These are phyloP conservation scores for Coemansia aciculifera DNA, from an alignment of 192 early-diverging fungal genomes.

Conservation along the genomic window DNA sequence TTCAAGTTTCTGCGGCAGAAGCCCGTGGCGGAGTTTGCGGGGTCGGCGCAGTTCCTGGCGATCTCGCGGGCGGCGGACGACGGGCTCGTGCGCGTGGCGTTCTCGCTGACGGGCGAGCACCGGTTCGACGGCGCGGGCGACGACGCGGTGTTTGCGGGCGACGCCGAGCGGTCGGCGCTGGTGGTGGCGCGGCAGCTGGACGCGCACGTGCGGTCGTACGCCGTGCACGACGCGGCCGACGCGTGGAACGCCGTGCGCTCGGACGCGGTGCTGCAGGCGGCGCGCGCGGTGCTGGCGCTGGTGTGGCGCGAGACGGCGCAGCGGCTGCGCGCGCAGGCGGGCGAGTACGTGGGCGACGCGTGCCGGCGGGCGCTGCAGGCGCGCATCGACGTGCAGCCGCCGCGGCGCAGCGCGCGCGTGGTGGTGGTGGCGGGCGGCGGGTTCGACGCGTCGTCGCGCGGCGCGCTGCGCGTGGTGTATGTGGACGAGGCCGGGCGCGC, in stretches of 20 bases:
- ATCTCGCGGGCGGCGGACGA: constrained; percentile 72
- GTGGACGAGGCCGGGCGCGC: constrained; percentile 77
- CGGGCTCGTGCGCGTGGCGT: constrained; percentile 61
- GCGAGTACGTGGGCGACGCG: constrained; percentile 65
- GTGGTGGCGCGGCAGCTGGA: constrained; percentile 24
- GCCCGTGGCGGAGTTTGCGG: constrained; percentile 64
- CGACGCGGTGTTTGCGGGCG: constrained; percentile 32
- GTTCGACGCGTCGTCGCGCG: constrained; percentile 49
- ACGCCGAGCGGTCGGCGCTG: constrained; percentile 26
- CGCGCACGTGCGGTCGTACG: constrained; percentile 13
- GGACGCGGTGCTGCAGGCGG: constrained; percentile 61
- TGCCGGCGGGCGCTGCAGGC: constrained; percentile 66
- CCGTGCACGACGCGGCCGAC: constrained; percentile 56
- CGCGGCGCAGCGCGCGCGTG: constrained; percentile 28
- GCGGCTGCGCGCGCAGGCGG: constrained; percentile 69
- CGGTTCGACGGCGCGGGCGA: constrained; percentile 16
- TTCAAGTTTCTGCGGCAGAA: constrained; percentile 87
- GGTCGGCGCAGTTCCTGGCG: constrained; percentile 73
- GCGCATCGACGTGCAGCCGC: constrained; percentile 40
- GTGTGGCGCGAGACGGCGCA: constrained; percentile 77
- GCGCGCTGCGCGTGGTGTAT: constrained; percentile 60
- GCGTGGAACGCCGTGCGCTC: constrained; percentile 80
- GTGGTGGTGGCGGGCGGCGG: constrained; percentile 50
- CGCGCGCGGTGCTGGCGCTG: constrained; percentile 65
- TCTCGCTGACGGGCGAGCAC: constrained; percentile 39